Base-by-base conservation (phyloP, 2,329 filamentous ascomycete species). In the Aspergillus flavus region DNA sequence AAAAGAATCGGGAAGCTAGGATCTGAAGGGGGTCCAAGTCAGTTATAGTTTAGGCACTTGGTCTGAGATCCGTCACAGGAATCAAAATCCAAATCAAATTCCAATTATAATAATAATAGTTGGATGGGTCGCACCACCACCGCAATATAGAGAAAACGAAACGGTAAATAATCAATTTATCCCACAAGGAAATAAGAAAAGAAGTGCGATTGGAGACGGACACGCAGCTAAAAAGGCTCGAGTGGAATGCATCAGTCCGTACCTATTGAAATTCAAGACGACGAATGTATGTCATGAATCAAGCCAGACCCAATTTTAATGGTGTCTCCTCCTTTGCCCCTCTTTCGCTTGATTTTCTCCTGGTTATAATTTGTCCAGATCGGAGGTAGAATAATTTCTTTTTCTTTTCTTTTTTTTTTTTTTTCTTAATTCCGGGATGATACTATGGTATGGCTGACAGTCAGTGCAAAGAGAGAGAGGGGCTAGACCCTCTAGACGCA, bases 401-500 rank as follows among this genome's bases (percentile, higher is more conserved):
- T 34, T 58, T 32, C n/a, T 19, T 39, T 43, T 46, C n/a, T n/a
- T n/a, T n/a, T n/a, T n/a, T 30, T 4, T 21, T 30, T 4, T 21
- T 21, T 16, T 58, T 32, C 26, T 19, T 54, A 36, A 23, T 36
- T 10, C 52, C 52, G 52, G n/a, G 16, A 39, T 23, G 52, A 26
- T 36, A 19, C 45, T 58, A 46, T 34, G 30, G 41, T 36, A 36
- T 55, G 30, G 52, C 32, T 55, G 52, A 41, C 52, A 21, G 32
- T 19, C 23, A 26, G 23, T 23, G 23, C 23, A 28, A 26, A 26
- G 46, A 30, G 46, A 48, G 32, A 39, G 58, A 28, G 61, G 58
- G 72, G 70, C 68, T 71, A 75, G 71, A 74, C 72, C 71, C 69
- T 74, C 71, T 69, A 67, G 64, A 69, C 69, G 67, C 71, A 73